Conservation (phyloP, 306 rosid species). For the Hippophae gyantsensis region DNA sequence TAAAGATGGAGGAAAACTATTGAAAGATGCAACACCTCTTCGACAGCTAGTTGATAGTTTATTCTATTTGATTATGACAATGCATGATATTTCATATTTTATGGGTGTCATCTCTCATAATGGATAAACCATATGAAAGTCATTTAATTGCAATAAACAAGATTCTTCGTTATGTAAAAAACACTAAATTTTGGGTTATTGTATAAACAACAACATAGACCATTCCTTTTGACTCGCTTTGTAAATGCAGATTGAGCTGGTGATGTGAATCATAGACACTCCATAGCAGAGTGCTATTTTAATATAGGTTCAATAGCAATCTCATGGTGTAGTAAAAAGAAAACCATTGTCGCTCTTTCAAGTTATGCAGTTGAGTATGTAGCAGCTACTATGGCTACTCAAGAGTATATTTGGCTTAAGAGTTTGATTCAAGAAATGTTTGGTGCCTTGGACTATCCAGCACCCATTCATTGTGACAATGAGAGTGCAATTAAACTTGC, state of each 20-base stretch:
- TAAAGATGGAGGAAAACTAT: neutral
- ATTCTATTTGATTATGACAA: neutral
- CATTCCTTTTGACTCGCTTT: neutral
- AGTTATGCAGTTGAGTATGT: constrained; percentile 1
- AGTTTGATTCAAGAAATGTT: neutral
- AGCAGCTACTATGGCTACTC: constrained; percentile 4
- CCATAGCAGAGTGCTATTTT: neutral
- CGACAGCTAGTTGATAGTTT: neutral
- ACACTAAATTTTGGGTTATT: neutral
- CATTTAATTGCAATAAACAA: neutral
- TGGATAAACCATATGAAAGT: neutral
- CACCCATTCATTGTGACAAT: constrained; percentile 2
- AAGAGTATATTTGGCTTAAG: constrained; percentile 4
- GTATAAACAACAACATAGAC: neutral
- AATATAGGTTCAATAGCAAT: neutral
- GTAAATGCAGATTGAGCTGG: neutral
- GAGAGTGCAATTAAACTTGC: constrained; percentile 10
- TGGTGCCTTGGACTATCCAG: no score
- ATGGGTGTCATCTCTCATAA: neutral
- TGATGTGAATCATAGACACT: neutral
- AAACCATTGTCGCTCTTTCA: neutral
- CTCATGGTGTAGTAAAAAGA: constrained; percentile 12
- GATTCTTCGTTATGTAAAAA: constrained; percentile 1
- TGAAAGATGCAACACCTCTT: neutral
- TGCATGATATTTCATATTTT: neutral